A percentile compares a stretch with the other conserved stretches of the same genome.
phyloP scores from a whole-genome alignment of 192 early-diverging fungal species.

The Backusella circina region DNA sequence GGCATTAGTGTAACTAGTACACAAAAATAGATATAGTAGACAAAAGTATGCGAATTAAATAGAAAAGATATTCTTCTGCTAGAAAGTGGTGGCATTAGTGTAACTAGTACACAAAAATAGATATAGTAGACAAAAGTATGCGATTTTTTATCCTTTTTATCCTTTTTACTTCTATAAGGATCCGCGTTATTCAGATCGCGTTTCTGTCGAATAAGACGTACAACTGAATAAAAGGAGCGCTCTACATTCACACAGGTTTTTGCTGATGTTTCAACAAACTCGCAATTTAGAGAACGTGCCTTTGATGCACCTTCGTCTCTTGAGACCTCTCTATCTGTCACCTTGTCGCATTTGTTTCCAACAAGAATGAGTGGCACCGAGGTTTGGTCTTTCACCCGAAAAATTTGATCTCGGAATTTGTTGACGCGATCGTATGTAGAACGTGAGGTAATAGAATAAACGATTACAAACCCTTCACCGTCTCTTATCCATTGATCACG shows the following conservation, averaged over 20 bases:
- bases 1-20: no score
- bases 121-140: no score
- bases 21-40: no score
- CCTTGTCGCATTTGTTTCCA: conserved; percentile 87
- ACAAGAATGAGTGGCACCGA: conserved; percentile 81
- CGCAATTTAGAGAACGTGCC: conserved; percentile 65
- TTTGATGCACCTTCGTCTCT: conserved; percentile 71
- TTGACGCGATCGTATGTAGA: conserved; percentile 80
- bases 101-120: no score
- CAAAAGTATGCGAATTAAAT: no score
- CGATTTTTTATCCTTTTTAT: conserved; percentile 12
- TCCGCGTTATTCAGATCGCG: conserved; percentile 26
- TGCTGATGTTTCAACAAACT: conserved; percentile 81
- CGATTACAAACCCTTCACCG: conserved; percentile 83
- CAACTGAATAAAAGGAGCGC: conserved; percentile 72
- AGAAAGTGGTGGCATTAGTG: no score
- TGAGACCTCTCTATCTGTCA: conserved; percentile 72
- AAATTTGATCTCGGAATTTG: conserved; percentile 78
- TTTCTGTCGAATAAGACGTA: conserved; percentile 63
- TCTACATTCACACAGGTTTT: conserved; percentile 89
- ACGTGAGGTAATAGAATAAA: conserved; percentile 81
- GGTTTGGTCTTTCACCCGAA: conserved; percentile 78
- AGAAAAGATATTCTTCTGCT: no score
- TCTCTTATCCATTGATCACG: conserved; percentile 73
- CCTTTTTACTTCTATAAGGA: background rate